phyloP scores from a whole-genome alignment of 2,329 filamentous ascomycete species.

The Fusarium poae region DNA sequence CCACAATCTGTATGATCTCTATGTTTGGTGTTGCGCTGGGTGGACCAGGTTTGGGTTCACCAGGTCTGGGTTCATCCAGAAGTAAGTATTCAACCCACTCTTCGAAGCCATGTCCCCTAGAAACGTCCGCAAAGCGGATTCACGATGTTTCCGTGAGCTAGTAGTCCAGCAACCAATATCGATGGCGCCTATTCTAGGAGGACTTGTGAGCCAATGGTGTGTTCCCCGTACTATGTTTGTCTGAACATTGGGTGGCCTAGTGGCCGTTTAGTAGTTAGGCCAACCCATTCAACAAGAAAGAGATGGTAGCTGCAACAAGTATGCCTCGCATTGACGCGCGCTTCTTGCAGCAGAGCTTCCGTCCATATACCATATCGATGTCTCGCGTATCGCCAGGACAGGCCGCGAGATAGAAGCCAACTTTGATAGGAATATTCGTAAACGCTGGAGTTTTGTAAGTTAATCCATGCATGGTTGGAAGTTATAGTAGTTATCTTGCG shows the following conservation, averaged over 20 bases:
- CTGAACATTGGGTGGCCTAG: not conserved
- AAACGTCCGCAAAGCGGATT: constrained; percentile 5
- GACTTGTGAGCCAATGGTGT: constrained; percentile 13
- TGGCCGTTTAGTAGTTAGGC: constrained; percentile 4
- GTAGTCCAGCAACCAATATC: constrained; percentile 2
- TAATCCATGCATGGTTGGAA: not conserved
- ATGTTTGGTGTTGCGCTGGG: constrained; percentile 13
- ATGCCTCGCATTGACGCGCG: constrained; percentile 45
- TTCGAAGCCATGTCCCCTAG: not conserved
- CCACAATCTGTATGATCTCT: not conserved
- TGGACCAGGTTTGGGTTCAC: not conserved
- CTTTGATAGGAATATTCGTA: constrained; percentile 4
- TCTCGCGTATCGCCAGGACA: constrained; percentile 24
- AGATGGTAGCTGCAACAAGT: constrained; percentile 18
- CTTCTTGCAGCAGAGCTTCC: constrained; percentile 23
- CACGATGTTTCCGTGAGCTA: not conserved
- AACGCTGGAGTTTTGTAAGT: constrained; percentile 12
- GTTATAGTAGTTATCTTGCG: constrained; percentile 6
- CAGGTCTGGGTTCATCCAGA: not conserved
- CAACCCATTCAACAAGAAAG: constrained; percentile 5
- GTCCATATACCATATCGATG: not conserved
- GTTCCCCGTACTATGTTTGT: not conserved
- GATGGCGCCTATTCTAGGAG: constrained; percentile 12
- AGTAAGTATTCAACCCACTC: not conserved
- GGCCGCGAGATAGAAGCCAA: constrained; percentile 16